These are phyloP conservation scores for Aspergillus persii DNA, from an alignment of 2,329 filamentous ascomycete genomes.

Conservation along the genomic window DNA sequence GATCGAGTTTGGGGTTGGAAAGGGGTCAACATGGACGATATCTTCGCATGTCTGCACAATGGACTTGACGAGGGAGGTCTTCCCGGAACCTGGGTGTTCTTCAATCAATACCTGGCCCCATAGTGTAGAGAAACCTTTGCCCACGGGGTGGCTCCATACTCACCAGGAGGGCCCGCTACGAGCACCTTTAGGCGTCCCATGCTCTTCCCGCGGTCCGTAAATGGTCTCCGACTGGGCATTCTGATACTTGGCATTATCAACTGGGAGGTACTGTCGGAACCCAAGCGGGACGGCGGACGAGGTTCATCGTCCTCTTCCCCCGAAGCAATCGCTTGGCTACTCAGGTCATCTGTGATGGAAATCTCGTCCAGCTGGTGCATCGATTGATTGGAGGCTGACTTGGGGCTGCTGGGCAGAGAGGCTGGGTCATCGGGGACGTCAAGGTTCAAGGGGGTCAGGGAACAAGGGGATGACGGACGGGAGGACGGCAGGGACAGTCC, in stretches of 20 bases:
- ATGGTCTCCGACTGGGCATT: constrained; percentile 84
- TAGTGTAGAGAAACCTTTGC: neutral
- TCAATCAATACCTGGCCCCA: neutral
- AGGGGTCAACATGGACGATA: constrained; percentile 86
- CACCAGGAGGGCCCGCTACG: constrained; percentile 75
- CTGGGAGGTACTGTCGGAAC: constrained; percentile 55
- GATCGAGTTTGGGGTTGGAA: constrained; percentile 23
- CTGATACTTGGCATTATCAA: constrained; percentile 97
- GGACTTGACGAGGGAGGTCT: constrained; percentile 83
- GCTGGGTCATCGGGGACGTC: constrained; percentile 48
- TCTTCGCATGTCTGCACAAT: constrained; percentile 85
- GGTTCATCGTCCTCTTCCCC: constrained; percentile 54
- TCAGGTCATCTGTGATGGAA: constrained; percentile 53
- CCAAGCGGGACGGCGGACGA: constrained; percentile 26
- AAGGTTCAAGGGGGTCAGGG: constrained; percentile 48
- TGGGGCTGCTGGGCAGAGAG: constrained; percentile 58
- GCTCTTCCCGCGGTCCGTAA: constrained; percentile 79
- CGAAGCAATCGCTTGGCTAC: constrained; percentile 56
- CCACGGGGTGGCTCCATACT: constrained; percentile 10
- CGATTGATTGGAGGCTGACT: constrained; percentile 59
- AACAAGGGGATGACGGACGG: constrained; percentile 35
- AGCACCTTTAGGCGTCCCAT: constrained; percentile 88
- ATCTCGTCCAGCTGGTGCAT: constrained; percentile 59
- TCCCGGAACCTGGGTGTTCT: constrained; percentile 65
- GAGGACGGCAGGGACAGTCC: constrained; percentile 22